phyloP scores from a whole-genome alignment of 176 grass and related monocot genomes.

The Pontederia paniculata region DNA sequence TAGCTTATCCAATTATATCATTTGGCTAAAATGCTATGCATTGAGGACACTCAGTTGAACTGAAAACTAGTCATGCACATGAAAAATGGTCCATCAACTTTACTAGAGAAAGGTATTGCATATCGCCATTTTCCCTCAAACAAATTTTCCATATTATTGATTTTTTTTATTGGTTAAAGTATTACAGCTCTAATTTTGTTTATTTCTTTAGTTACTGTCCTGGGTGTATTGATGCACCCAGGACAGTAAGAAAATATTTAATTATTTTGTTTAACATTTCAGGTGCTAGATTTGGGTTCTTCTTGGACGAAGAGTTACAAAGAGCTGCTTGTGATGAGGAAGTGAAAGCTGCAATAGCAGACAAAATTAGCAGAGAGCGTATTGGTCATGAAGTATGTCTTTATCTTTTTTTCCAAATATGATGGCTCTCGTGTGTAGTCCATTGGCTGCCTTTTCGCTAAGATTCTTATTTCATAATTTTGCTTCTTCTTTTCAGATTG shows the following conservation, averaged over 20 bases:
- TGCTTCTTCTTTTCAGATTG: slow-evolving; percentile 35
- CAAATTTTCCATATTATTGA: no score
- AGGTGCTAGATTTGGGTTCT: slow-evolving; percentile 92
- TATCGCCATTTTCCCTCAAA: no score
- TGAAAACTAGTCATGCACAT: no score
- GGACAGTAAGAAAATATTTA: not conserved
- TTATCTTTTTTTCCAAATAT: not conserved
- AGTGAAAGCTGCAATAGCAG: slow-evolving; percentile 66
- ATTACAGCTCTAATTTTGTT: no score
- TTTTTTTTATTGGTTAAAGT: no score
- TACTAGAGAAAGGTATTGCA: no score
- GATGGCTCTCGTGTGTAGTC: not conserved
- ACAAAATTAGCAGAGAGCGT: slow-evolving; percentile 86
- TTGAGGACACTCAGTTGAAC: not conserved
- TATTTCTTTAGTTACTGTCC: no score
- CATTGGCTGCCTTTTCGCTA: not conserved
- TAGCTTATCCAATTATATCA: not conserved
- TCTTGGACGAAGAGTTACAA: slow-evolving; percentile 73
- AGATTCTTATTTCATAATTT: not conserved
- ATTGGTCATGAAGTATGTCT: slow-evolving; percentile 79
- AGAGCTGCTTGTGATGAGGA: slow-evolving; percentile 70
- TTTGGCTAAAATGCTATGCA: not conserved
- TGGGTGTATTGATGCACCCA: no score
- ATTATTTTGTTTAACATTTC: slow-evolving; percentile 10
- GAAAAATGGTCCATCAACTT: no score